Evolutionary conservation across 176 grass and related monocot species (phyloP).

Genomic region (Cymbopogon citratus): DNA sequence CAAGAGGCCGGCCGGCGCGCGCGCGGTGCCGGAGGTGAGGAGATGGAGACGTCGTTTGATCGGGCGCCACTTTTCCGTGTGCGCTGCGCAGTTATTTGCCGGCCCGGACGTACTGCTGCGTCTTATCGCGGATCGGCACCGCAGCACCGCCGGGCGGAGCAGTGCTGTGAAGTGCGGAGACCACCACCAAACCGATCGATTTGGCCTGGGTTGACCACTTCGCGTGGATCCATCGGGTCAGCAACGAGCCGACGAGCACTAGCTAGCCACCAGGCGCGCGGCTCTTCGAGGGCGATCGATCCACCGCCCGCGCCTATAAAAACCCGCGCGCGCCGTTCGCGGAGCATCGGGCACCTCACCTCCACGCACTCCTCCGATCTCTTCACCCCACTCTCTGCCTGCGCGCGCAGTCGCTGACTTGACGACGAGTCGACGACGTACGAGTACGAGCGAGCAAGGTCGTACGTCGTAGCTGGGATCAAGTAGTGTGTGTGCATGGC

Average conservation of each 20-base stretch:
- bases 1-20: no score
- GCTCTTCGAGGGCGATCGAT: conserved; percentile 13
- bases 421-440: no score
- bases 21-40: no score
- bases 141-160: background rate
- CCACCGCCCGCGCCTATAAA: conserved; percentile 14
- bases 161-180: background rate
- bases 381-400: no score
- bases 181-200: background rate
- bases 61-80: no score
- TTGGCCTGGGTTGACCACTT: no score
- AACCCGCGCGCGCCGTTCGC: background rate
- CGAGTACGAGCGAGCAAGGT: no score
- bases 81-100: no score
- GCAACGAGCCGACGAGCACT: background rate
- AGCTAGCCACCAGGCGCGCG: background rate
- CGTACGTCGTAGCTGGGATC: background rate
- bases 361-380: background rate
- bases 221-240: background rate
- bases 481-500: background rate
- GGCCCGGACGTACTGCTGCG: no score
- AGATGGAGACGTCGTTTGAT: no score
- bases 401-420: no score
- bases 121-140: background rate
- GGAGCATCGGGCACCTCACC: background rate